Percentiles rank a stretch among this genome's conserved stretches.
These are phyloP conservation scores for Apiospora pterosperma DNA, from an alignment of 2,329 filamentous ascomycete species.

Conservation along the genomic window DNA sequence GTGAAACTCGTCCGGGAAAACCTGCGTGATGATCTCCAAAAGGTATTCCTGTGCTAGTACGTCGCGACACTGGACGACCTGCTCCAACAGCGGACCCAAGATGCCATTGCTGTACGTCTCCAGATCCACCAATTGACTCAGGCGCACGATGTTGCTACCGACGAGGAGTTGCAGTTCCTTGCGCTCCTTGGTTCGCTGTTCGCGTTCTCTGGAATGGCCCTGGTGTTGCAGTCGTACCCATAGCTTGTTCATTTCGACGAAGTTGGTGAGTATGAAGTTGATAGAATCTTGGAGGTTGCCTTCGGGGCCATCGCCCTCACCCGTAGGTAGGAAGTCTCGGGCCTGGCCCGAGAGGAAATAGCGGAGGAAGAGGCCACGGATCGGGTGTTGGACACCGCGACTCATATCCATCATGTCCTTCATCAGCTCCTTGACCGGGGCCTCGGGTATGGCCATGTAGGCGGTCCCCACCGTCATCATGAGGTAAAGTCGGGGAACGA, in stretches of 20 bases:
- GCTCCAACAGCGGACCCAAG: conserved; percentile 82
- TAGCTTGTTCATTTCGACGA: conserved; percentile 99
- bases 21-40: conserved; percentile 96
- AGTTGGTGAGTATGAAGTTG: conserved; percentile 96
- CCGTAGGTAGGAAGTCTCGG: conserved; percentile 79
- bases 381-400: conserved; percentile 92
- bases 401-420: conserved; percentile 99
- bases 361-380: conserved; percentile 88
- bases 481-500: conserved; percentile 90
- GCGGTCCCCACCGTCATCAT: conserved; percentile 99
- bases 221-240: conserved; percentile 98
- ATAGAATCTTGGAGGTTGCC: conserved; percentile 97
- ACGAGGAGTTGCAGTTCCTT: conserved; percentile 94
- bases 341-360: conserved; percentile 97
- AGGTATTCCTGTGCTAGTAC: conserved; percentile 97
- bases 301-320: conserved; percentile 84
- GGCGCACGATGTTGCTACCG: conserved; percentile 89
- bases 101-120: conserved; percentile 92
- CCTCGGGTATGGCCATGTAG: conserved; percentile 98
- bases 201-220: conserved; percentile 90
- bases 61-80: conserved; percentile 96
- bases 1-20: conserved; percentile 98
- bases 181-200: conserved; percentile 88
- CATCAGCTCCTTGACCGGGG: conserved; percentile 99
- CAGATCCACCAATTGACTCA: conserved; percentile 93